Percentiles rank a stretch among this genome's conserved stretches.
Evolutionary conservation across 1,284 basidiomycete species (phyloP).

Genomic region (Coriolopsis trogii): DNA sequence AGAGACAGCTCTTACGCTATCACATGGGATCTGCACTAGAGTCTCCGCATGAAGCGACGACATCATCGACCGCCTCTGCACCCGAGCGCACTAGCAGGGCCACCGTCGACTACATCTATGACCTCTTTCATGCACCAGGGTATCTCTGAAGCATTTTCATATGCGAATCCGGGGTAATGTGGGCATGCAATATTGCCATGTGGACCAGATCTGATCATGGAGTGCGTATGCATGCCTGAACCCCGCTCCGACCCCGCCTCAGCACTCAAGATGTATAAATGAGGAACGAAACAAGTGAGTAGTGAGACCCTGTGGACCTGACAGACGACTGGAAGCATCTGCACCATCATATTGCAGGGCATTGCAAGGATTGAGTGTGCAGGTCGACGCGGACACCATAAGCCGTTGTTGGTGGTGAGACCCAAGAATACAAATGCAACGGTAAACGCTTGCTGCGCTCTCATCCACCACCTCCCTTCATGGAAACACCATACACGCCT

Average conservation of each 20-base stretch:
- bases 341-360: too few species aligned
- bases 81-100: constrained; percentile 1
- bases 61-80: constrained; percentile 13
- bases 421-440: too few species aligned
- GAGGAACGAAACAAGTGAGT: not conserved
- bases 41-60: not conserved
- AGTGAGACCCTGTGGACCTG: not conserved
- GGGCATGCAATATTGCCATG: not conserved
- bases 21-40: constrained; percentile 15
- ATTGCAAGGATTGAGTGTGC: too few species aligned
- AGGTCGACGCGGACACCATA: too few species aligned
- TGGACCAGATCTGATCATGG: too few species aligned
- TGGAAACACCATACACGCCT: not conserved
- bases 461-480: not conserved
- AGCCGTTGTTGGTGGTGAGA: too few species aligned
- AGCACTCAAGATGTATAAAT: too few species aligned
- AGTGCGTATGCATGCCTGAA: too few species aligned
- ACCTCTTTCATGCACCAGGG: not conserved
- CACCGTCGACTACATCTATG: too few species aligned
- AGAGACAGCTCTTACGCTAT: constrained; percentile 6
- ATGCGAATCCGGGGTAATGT: not conserved
- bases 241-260: too few species aligned
- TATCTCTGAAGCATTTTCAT: not conserved
- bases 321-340: too few species aligned
- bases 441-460: too few species aligned